Percentiles rank a stretch among this genome's conserved stretches.
phyloP scores from a whole-genome alignment of 176 grass and related monocot genomes.

The Coix lacrymajobi region DNA sequence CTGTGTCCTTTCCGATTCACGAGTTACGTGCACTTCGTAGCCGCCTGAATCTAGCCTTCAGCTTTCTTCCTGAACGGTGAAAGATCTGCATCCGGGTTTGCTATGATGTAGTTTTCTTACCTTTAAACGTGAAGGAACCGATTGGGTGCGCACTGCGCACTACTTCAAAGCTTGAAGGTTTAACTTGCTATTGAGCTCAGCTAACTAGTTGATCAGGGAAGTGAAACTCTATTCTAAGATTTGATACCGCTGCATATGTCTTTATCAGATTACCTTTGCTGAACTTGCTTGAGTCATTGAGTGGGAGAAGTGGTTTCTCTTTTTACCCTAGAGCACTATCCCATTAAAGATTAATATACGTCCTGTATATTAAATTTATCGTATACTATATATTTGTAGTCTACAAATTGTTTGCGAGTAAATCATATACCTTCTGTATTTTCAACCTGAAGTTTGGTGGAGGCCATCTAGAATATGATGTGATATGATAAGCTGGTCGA shows the following conservation, averaged over 20 bases:
- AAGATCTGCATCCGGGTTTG: constrained; percentile 26
- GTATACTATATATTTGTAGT: not conserved
- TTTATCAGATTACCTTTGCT: not conserved
- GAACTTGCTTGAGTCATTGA: not conserved
- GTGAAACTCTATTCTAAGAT: not conserved
- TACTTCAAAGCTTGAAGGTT: not conserved
- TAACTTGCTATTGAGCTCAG: not conserved
- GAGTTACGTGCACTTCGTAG: not conserved
- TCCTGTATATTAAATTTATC: not conserved
- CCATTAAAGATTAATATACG: not conserved
- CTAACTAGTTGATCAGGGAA: not conserved
- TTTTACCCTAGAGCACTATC: not conserved
- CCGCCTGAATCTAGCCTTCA: not conserved
- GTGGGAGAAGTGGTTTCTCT: not conserved
- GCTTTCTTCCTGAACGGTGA: constrained; percentile 23
- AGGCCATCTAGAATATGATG: not conserved
- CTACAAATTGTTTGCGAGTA: not conserved
- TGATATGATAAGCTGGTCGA: constrained; percentile 21
- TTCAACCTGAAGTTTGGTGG: not conserved
- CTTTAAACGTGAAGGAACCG: not conserved
- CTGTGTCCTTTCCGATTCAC: not conserved
- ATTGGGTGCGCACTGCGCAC: not conserved
- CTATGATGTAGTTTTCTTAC: not conserved
- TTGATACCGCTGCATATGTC: not conserved
- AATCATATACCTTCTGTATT: not conserved